A percentile compares a stretch with the other conserved stretches of the same genome.
Conservation (phyloP, 2,329 filamentous ascomycete species). For the Delphinella strobiligena region DNA sequence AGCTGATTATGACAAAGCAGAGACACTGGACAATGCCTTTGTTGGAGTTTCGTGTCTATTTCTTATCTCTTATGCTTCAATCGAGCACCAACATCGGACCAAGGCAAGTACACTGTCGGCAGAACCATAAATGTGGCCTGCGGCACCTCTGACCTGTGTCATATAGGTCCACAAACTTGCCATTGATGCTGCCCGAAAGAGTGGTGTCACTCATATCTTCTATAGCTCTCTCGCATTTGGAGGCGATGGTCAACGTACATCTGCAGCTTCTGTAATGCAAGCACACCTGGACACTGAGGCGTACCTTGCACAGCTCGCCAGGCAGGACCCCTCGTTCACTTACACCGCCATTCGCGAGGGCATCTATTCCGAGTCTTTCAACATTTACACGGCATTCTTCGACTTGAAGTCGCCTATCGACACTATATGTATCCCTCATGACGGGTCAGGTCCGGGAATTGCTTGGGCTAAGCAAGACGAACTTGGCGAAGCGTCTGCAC, state of each 20-base stretch:
- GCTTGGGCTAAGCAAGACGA: conserved; percentile 1
- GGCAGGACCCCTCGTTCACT: conserved; percentile 7
- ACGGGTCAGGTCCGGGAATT: background rate
- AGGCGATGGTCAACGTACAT: conserved; percentile 22
- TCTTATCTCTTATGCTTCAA: background rate
- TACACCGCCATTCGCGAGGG: conserved; percentile 32
- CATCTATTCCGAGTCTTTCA: conserved; percentile 35
- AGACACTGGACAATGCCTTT: background rate
- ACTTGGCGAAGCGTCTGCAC: background rate
- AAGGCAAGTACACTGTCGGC: too few species aligned
- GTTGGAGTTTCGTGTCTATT: background rate
- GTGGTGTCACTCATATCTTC: conserved; percentile 32
- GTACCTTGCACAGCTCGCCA: conserved; percentile 19
- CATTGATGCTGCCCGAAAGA: conserved; percentile 28
- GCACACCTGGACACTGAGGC: conserved; percentile 33
- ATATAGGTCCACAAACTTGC: conserved; percentile 23
- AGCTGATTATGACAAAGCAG: background rate
- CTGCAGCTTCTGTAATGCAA: conserved; percentile 28
- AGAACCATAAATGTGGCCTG: too few species aligned
- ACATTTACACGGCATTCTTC: conserved; percentile 34
- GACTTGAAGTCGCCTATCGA: conserved; percentile 11
- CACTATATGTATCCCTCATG: background rate
- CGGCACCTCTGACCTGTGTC: background rate
- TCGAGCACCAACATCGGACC: background rate
- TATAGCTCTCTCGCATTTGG: conserved; percentile 33